phyloP scores from a whole-genome alignment of 2,329 filamentous ascomycete species.

The Xylaria sp. region DNA sequence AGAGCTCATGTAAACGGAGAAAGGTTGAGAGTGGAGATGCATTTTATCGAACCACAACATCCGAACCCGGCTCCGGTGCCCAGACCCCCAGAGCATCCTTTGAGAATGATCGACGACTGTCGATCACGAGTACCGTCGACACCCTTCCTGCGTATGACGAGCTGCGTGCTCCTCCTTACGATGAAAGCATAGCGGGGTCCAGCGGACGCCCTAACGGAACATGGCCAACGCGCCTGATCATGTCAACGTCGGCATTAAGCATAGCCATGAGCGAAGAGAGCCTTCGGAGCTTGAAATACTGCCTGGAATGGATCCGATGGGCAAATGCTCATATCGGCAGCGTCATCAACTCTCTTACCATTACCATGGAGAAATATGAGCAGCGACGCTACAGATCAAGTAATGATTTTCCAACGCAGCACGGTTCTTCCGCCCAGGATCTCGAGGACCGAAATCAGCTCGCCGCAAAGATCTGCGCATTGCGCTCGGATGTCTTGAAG shows the following conservation, averaged over 20 bases:
- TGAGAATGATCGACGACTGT: constrained; percentile 48
- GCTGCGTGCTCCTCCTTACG: constrained; percentile 67
- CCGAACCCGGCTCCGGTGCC: constrained; percentile 27
- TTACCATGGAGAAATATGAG: constrained; percentile 77
- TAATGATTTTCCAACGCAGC: constrained; percentile 26
- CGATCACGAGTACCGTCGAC: constrained; percentile 64
- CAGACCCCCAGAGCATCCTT: constrained; percentile 33
- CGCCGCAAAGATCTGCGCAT: constrained; percentile 58
- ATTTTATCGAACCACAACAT: constrained; percentile 31
- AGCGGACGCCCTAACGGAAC: constrained; percentile 31
- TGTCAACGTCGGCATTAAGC: constrained; percentile 84
- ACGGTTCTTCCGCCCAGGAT: constrained; percentile 22
- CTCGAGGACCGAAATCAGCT: constrained; percentile 44
- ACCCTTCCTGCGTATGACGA: constrained; percentile 81
- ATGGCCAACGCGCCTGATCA: constrained; percentile 81
- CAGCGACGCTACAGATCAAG: constrained; percentile 32
- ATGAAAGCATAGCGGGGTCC: constrained; percentile 46
- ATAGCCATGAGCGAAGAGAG: constrained; percentile 90
- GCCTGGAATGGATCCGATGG: constrained; percentile 71
- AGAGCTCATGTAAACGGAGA: constrained; percentile 52
- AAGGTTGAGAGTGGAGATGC: constrained; percentile 41
- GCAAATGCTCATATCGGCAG: constrained; percentile 76
- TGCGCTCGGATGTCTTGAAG: constrained; percentile 68
- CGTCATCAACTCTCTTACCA: constrained; percentile 67
- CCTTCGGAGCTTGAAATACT: constrained; percentile 76